phyloP scores from a whole-genome alignment of 2,329 filamentous ascomycete species.

The Pseudocercospora macadamiae region DNA sequence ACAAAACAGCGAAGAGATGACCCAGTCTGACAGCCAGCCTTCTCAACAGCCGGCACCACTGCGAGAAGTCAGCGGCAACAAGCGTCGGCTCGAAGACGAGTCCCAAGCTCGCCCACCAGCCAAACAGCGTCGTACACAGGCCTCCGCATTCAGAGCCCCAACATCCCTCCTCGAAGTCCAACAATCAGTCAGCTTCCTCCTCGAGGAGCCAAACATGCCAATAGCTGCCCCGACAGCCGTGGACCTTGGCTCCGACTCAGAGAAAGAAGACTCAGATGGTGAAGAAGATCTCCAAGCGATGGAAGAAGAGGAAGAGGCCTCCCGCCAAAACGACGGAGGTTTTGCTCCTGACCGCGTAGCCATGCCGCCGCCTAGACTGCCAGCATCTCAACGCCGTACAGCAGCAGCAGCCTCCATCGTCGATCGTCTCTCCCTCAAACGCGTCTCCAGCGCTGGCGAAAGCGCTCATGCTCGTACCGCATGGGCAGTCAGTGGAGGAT shows the following conservation, averaged over 20 bases:
- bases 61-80: conserved; percentile 34
- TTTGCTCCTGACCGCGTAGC: conserved; percentile 33
- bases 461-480: conserved; percentile 31
- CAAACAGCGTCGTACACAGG: conserved; percentile 35
- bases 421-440: conserved; percentile 72
- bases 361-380: conserved; percentile 45
- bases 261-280: conserved; percentile 51
- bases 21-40: conserved; percentile 31
- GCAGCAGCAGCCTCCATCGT: conserved; percentile 56
- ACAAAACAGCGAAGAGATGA: conserved; percentile 48
- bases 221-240: conserved; percentile 50
- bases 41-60: conserved; percentile 29
- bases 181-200: conserved; percentile 78
- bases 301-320: conserved; percentile 3
- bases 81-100: conserved; percentile 19
- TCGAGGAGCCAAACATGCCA: conserved; percentile 62
- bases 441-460: conserved; percentile 30
- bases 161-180: conserved; percentile 78
- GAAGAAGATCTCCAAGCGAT: conserved; percentile 45
- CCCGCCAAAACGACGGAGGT: conserved; percentile 37
- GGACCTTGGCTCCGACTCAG: conserved; percentile 53
- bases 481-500: conserved; percentile 48
- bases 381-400: conserved; percentile 41
- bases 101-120: conserved; percentile 40
- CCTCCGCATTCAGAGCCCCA: conserved; percentile 61